phyloP scores from a whole-genome alignment of 805 yeast species.

The Komagataella kurtzmanii region DNA sequence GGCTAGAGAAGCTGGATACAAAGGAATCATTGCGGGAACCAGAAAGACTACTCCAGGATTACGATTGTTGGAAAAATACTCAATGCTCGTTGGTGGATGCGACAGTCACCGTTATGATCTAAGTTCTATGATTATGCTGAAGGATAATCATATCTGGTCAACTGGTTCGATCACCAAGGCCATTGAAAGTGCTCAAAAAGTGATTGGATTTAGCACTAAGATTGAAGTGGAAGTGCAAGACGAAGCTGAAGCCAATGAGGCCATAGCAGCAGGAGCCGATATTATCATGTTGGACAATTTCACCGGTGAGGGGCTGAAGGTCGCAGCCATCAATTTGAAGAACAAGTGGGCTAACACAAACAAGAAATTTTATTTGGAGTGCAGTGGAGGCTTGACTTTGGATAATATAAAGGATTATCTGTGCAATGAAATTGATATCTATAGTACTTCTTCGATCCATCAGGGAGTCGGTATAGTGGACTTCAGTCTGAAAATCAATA shows the following conservation, averaged over 20 bases:
- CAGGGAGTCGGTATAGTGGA: slow-evolving; percentile 83
- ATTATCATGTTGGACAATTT: slow-evolving; percentile 92
- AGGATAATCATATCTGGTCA: slow-evolving; percentile 88
- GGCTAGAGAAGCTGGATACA: slow-evolving; percentile 59
- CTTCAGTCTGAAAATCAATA: slow-evolving; percentile 61
- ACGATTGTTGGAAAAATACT: slow-evolving; percentile 77
- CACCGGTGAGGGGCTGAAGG: slow-evolving; percentile 45
- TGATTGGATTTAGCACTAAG: slow-evolving; percentile 80
- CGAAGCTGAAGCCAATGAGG: slow-evolving; percentile 81
- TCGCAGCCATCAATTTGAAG: slow-evolving; percentile 54
- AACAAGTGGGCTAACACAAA: slow-evolving; percentile 31
- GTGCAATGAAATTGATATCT: slow-evolving; percentile 74
- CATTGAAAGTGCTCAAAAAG: slow-evolving; percentile 59
- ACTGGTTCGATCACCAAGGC: slow-evolving; percentile 88
- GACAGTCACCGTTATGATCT: slow-evolving; percentile 89
- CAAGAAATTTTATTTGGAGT: slow-evolving; percentile 59
- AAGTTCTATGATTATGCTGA: slow-evolving; percentile 90
- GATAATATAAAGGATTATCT: slow-evolving; percentile 52
- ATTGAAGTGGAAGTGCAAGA: slow-evolving; percentile 87
- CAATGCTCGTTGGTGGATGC: slow-evolving; percentile 92
- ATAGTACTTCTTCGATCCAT: slow-evolving; percentile 83
- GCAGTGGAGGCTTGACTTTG: slow-evolving; percentile 81
- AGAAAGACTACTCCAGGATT: slow-evolving; percentile 97
- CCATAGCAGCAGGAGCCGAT: slow-evolving; percentile 91
- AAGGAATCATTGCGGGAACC: slow-evolving; percentile 88